These are phyloP conservation scores for Saturnispora bothae DNA, from an alignment of 805 yeast genomes.

Conservation along the genomic window DNA sequence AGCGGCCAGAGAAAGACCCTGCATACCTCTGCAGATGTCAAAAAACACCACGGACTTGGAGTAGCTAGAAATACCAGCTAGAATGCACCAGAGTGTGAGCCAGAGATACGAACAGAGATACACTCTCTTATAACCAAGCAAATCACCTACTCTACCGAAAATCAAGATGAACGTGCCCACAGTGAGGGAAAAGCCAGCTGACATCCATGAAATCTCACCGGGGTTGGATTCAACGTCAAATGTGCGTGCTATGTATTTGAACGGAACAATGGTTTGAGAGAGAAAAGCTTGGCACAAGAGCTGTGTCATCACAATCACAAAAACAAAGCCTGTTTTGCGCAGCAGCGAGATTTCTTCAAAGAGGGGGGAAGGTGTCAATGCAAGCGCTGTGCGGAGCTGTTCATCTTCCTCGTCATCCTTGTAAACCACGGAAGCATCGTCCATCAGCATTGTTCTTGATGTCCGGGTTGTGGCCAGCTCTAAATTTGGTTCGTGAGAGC, in stretches of 20 bases:
- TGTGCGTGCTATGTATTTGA: slow-evolving; percentile 21
- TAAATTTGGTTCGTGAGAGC: no score
- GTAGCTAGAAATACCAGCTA: slow-evolving; percentile 49
- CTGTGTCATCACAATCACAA: slow-evolving; percentile 22
- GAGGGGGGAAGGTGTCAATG: slow-evolving; percentile 9
- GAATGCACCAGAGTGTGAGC: slow-evolving; percentile 45
- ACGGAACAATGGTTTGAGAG: slow-evolving; percentile 24
- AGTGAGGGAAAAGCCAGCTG: slow-evolving; percentile 61
- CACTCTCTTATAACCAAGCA: slow-evolving; percentile 51
- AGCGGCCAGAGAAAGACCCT: slow-evolving; percentile 56
- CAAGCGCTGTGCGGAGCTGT: not conserved
- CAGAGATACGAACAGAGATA: slow-evolving; percentile 46
- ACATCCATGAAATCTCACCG: slow-evolving; percentile 47
- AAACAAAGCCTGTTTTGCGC: slow-evolving; percentile 13
- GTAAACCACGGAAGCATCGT: not conserved
- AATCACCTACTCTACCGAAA: slow-evolving; percentile 64
- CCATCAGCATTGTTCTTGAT: not conserved
- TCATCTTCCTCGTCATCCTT: not conserved
- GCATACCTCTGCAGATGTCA: slow-evolving; percentile 46
- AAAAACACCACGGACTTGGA: slow-evolving; percentile 39
- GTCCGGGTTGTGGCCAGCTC: not conserved
- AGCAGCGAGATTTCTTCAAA: slow-evolving; percentile 14
- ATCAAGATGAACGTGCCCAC: slow-evolving; percentile 64
- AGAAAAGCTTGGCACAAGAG: slow-evolving; percentile 30
- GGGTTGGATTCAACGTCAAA: slow-evolving; percentile 21